A percentile compares a stretch with the other conserved stretches of the same genome.
These are phyloP conservation scores for Selaginella moellendorffii DNA, from an alignment of 75 land plant genomes.

Conservation along the genomic window DNA sequence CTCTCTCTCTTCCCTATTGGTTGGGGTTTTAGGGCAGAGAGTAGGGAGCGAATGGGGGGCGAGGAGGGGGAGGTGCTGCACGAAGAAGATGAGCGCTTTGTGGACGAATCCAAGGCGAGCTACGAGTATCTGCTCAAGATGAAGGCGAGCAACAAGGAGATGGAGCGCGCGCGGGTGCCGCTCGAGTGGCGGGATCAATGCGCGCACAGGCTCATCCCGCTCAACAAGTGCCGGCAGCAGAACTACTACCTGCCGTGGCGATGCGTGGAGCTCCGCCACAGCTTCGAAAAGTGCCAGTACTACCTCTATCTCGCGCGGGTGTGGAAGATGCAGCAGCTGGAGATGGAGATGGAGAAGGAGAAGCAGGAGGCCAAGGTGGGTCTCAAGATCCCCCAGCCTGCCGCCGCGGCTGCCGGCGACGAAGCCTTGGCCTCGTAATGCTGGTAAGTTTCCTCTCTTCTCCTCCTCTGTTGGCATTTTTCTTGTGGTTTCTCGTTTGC, in stretches of 20 bases:
- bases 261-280: constrained; percentile 74
- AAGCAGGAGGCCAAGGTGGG: constrained; percentile 15
- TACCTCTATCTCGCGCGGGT: constrained; percentile 72
- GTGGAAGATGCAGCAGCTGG: constrained; percentile 61
- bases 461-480: too few relatives aligned
- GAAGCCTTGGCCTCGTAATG: too few relatives aligned
- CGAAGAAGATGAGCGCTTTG: constrained; percentile 6
- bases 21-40: too few relatives aligned
- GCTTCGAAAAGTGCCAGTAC: constrained; percentile 87
- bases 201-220: constrained; percentile 79
- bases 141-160: constrained; percentile 65
- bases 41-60: too few relatives aligned
- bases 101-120: constrained; percentile 5
- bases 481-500: too few relatives aligned
- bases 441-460: too few relatives aligned
- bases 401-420: too few relatives aligned
- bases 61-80: too few relatives aligned
- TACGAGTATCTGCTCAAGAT: constrained; percentile 4
- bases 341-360: constrained; percentile 29
- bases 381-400: constrained; percentile 9
- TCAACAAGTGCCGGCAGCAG: constrained; percentile 67
- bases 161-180: constrained; percentile 57
- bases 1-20: too few relatives aligned
- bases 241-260: constrained; percentile 80
- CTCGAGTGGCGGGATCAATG: constrained; percentile 62